Evolutionary conservation across 352 stramenopile species (phyloP).

Genomic region (Phytophthora idaei): DNA sequence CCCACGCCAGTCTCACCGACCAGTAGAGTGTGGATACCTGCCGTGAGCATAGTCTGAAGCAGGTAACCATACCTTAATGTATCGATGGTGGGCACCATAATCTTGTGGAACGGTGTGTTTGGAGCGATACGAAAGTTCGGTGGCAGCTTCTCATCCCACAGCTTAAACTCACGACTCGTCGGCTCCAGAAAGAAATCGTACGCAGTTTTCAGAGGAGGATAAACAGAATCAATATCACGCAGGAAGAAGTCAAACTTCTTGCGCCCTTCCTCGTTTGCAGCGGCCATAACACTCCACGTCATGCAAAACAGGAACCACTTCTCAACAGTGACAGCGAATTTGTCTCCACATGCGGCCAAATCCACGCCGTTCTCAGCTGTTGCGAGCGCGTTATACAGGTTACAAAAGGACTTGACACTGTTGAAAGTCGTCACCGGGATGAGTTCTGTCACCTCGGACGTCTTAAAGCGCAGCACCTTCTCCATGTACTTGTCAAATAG

Average conservation of each 20-base stretch:
- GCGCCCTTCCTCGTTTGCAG: slow-evolving; percentile 83
- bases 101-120: slow-evolving; percentile 83
- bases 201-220: slow-evolving; percentile 90
- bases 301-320: slow-evolving; percentile 89
- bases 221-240: slow-evolving; percentile 92
- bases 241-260: slow-evolving; percentile 89
- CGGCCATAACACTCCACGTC: slow-evolving; percentile 87
- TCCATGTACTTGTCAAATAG: slow-evolving; percentile 89
- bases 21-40: slow-evolving; percentile 85
- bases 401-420: slow-evolving; percentile 84
- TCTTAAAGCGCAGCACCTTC: slow-evolving; percentile 73
- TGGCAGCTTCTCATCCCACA: slow-evolving; percentile 85
- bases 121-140: slow-evolving; percentile 74
- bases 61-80: slow-evolving; percentile 84
- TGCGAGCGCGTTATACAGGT: slow-evolving; percentile 81
- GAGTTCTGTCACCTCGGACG: slow-evolving; percentile 66
- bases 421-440: slow-evolving; percentile 86
- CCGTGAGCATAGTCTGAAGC: slow-evolving; percentile 76
- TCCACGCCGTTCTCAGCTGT: slow-evolving; percentile 78
- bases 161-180: slow-evolving; percentile 74
- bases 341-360: slow-evolving; percentile 62
- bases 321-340: slow-evolving; percentile 70
- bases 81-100: slow-evolving; percentile 89
- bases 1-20: slow-evolving; percentile 90
- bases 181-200: slow-evolving; percentile 95